Percentiles rank a stretch among this genome's conserved stretches.
phyloP scores from a whole-genome alignment of 1,284 basidiomycete genomes.

The Xerocomus cyaneibrunnescens region DNA sequence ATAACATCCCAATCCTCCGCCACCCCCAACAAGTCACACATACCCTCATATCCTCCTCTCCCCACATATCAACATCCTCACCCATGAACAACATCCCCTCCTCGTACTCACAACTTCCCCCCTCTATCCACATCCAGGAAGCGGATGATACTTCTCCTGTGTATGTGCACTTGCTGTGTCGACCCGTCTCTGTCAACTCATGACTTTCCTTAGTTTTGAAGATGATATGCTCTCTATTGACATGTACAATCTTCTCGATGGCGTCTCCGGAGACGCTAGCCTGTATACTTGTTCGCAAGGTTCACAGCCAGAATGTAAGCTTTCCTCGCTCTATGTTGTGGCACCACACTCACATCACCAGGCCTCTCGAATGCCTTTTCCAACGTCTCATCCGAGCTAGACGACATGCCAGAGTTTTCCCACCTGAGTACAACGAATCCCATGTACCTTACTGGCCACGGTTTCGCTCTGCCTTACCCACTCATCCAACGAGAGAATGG shows the following conservation, averaged over 20 bases:
- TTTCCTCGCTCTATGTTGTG: background rate
- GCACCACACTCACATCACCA: constrained; percentile 25
- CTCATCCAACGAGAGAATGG: constrained; percentile 13
- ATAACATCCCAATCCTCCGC: constrained; percentile 14
- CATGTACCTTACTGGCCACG: constrained; percentile 10
- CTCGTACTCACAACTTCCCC: constrained; percentile 10
- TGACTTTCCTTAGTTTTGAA: constrained; percentile 11
- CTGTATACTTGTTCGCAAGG: constrained; percentile 1
- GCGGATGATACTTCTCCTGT: constrained; percentile 10
- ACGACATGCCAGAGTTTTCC: constrained; percentile 25
- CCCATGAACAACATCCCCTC: constrained; percentile 17
- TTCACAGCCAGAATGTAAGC: constrained; percentile 10
- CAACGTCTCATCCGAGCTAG: constrained; percentile 10
- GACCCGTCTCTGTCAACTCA: constrained; percentile 10
- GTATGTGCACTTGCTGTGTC: constrained; percentile 16
- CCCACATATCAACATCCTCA: background rate
- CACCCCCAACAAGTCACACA: constrained; percentile 10
- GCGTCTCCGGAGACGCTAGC: background rate
- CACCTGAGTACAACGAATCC: constrained; percentile 8
- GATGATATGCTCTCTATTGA: background rate
- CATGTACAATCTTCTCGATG: background rate
- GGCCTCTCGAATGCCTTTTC: background rate
- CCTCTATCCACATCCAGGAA: constrained; percentile 17
- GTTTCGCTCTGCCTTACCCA: constrained; percentile 6
- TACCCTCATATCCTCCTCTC: background rate